Conservation (phyloP, 768 basidiomycete species). For the Amanita muscaria region DNA sequence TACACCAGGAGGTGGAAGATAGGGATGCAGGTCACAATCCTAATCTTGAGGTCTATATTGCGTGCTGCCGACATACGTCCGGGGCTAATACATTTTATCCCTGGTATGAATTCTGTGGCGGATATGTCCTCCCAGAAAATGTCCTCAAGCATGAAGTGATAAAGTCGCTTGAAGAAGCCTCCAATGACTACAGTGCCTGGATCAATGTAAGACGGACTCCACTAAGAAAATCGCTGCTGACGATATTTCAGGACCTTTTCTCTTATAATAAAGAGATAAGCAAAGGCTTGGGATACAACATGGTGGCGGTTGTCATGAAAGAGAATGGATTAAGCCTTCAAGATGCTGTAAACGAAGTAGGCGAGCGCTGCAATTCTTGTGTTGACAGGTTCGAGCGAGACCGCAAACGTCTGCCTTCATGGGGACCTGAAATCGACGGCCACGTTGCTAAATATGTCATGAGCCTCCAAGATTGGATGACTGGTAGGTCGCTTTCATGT, state of each 20-base stretch:
- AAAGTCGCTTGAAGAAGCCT: constrained; percentile 45
- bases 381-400: constrained; percentile 47
- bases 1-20: constrained; percentile 50
- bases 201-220: constrained; percentile 46
- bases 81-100: constrained; percentile 63
- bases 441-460: constrained; percentile 46
- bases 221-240: not conserved
- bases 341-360: constrained; percentile 53
- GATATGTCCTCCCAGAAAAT: constrained; percentile 53
- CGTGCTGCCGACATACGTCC: constrained; percentile 57
- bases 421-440: constrained; percentile 47
- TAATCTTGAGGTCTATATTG: constrained; percentile 60
- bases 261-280: constrained; percentile 69
- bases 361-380: constrained; percentile 48
- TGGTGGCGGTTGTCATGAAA: constrained; percentile 59
- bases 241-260: constrained; percentile 48
- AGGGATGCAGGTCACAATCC: constrained; percentile 42
- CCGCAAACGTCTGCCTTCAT: constrained; percentile 40
- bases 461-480: constrained; percentile 52
- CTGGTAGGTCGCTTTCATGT: not conserved
- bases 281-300: constrained; percentile 63
- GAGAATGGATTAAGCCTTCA: constrained; percentile 50
- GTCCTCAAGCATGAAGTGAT: constrained; percentile 59
- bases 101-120: constrained; percentile 42
- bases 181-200: constrained; percentile 68